Evolutionary conservation across 129 eudicot species (phyloP).

Genomic region (Scalesia atractyloides): DNA sequence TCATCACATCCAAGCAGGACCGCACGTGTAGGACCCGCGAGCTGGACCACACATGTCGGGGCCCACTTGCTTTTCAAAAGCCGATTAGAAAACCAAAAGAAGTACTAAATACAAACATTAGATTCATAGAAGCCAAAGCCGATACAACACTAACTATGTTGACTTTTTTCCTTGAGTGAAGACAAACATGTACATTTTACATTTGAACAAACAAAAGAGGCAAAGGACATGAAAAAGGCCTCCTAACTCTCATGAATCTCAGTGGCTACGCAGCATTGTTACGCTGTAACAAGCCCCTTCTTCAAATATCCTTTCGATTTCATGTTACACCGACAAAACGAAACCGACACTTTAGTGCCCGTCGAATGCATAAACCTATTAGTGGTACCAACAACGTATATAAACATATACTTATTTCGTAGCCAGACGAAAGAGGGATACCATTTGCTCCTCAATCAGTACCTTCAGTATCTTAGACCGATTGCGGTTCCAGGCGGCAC

Average conservation of each 20-base stretch:
- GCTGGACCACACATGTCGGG: not conserved
- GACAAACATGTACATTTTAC: conserved; percentile 48
- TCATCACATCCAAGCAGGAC: not conserved
- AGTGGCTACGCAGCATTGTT: conserved; percentile 37
- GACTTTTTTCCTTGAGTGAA: conserved; percentile 20
- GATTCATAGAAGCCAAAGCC: conserved; percentile 8
- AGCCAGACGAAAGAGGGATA: conserved; percentile 37
- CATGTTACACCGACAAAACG: conserved; percentile 27
- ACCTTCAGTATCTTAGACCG: conserved; percentile 29
- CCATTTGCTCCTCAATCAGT: conserved; percentile 69
- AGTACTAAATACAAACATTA: conserved; percentile 6
- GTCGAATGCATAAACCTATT: conserved; percentile 28
- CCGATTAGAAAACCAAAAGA: not conserved
- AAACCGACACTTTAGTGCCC: conserved; percentile 42
- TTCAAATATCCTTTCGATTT: conserved; percentile 37
- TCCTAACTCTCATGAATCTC: conserved; percentile 39
- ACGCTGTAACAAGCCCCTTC: conserved; percentile 34
- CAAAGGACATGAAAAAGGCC: conserved; percentile 31
- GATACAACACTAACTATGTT: conserved; percentile 33
- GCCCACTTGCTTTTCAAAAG: not conserved
- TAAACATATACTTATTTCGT: conserved; percentile 22
- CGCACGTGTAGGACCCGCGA: not conserved
- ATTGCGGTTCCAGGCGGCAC: conserved; percentile 67
- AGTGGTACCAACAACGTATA: conserved; percentile 27
- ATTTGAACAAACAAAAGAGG: conserved; percentile 29